These are phyloP conservation scores for Spergularia azorica DNA, from an alignment of 179 eudicot genomes.

Conservation along the genomic window DNA sequence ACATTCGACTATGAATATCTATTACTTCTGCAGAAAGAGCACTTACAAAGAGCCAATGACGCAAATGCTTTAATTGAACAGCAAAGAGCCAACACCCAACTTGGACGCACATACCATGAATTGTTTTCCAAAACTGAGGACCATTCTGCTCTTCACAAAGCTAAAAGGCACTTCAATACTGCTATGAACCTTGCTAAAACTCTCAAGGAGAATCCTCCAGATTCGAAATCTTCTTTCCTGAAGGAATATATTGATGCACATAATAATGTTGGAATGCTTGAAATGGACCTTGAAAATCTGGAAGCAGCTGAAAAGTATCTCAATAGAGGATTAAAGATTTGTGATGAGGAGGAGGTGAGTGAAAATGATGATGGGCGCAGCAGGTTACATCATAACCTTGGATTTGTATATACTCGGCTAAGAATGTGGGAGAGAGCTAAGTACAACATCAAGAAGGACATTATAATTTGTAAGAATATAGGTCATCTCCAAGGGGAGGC, in stretches of 20 bases:
- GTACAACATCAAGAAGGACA: conserved; percentile 73
- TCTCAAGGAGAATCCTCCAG: conserved; percentile 63
- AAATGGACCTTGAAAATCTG: conserved; percentile 83
- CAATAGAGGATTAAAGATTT: conserved; percentile 65
- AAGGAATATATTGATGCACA: conserved; percentile 94
- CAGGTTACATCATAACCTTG: conserved; percentile 94
- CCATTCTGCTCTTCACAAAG: conserved; percentile 69
- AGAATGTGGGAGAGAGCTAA: conserved; percentile 74
- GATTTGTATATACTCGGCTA: conserved; percentile 69
- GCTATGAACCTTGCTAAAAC: conserved; percentile 69
- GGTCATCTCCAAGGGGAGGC: conserved; percentile 92
- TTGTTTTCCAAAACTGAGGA: conserved; percentile 62
- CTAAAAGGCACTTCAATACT: conserved; percentile 73
- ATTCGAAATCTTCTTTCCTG: conserved; percentile 51
- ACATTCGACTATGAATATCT: neutral
- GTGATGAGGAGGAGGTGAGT: conserved; percentile 86
- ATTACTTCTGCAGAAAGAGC: conserved; percentile 60
- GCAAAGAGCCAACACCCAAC: conserved; percentile 96
- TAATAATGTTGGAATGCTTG: conserved; percentile 93
- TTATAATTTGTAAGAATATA: conserved; percentile 64
- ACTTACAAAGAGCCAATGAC: conserved; percentile 77
- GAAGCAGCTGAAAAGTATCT: conserved; percentile 76
- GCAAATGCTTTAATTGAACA: conserved; percentile 78
- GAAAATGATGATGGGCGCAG: conserved; percentile 74
- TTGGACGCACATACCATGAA: conserved; percentile 95